Evolutionary conservation across 225 moss, liverwort and hornwort genomes (phyloP), one percentile per base, ranked within the genome.

Genomic region (Antitrichia curtipendula): DNA sequence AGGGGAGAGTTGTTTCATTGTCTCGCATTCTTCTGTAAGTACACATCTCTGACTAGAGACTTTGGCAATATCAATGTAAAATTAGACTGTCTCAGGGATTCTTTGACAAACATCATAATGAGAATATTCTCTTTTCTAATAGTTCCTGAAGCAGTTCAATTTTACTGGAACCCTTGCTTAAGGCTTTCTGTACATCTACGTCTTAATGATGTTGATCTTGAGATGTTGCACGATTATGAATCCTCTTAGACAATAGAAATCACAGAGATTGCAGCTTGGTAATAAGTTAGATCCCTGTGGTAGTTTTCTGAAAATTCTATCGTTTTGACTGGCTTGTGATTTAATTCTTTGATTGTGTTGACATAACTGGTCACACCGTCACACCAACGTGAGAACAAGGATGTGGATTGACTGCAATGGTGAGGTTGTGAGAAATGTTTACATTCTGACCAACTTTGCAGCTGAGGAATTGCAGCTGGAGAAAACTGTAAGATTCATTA

Each of bases 11-110:
- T 73, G 36, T 52, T 82, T 76, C 82, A 83, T 54, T 74, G 47
- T 64, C 81, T 81, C 62, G 56, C 89, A 86, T 77, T 82, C 78
- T 83, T 80, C 90, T 90, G 90, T 41, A 83, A 88, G 90, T 80
- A 85, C 83, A 40, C 50, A 81, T 69, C 86, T 83, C 45, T 85
- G 89, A 77, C 73, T 78, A 75, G 87, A 82, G 82, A 56, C 53
- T 63, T 89, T 70, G 87, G 82, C 77, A 82, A 47, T 77, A 81
- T 70, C 63, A 86, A 85, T 86, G 56, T 80, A 75, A 52, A 82
- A 25, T 68, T 66, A 28, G 53, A 65, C 28, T 82, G 53, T 40
- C 36, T 53, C 82, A 29, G 53, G 66, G 53, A 63, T 81, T 81
- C 62, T 45, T 21, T 23, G 54, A 47, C 62, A 40, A n/a, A 69